Base-by-base conservation (phyloP, 2,329 filamentous ascomycete species). In the Fusarium foetens region DNA sequence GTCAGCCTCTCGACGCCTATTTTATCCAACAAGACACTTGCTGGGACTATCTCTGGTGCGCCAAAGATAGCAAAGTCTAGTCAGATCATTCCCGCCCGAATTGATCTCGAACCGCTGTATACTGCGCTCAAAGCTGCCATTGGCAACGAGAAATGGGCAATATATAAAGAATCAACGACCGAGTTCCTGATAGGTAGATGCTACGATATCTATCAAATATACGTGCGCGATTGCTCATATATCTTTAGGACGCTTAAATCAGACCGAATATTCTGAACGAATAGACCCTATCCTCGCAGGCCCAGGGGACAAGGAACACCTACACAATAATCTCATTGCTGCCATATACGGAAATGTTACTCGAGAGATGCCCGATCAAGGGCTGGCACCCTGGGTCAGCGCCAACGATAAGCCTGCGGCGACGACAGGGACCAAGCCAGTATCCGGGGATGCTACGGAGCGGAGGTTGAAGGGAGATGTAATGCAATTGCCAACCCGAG, bases 311-410 rank as follows among this genome's bases (percentile, higher is more conserved):
- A 89, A 85, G 73, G 85, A 88, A 63, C 90, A 91, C 77, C 83
- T 91, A 6, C 91, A 93, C 76, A 92, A 93, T 79, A 89, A 91
- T 80, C 87, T 93, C 57, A 83, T 92, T 70, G 85, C 89, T 63
- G 90, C 89, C 61, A 89, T 92, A 75, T 90, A 90, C 79, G 89
- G 87, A 76, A 93, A 93, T 85, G 88, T 92, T 67, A 92, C 90
- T 39, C 84, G 91, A 64, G 91, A 92, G 79, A 88, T 91, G 84
- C 90, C 91, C 65, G 90, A 92, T 72, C 86, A 86, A 78, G 90
- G 90, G 75, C 86, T 91, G 76, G 91, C 91, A 52, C 89, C 89
- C 68, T 93, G 90, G 90, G 91, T 92, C 79, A 92, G 90, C 79
- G 90, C 90, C 60, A 91, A 92, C 77, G 90, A 92, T 75, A 92